phyloP scores from a whole-genome alignment of 495 filamentous ascomycete genomes.

The Podospora pseudopauciseta region DNA sequence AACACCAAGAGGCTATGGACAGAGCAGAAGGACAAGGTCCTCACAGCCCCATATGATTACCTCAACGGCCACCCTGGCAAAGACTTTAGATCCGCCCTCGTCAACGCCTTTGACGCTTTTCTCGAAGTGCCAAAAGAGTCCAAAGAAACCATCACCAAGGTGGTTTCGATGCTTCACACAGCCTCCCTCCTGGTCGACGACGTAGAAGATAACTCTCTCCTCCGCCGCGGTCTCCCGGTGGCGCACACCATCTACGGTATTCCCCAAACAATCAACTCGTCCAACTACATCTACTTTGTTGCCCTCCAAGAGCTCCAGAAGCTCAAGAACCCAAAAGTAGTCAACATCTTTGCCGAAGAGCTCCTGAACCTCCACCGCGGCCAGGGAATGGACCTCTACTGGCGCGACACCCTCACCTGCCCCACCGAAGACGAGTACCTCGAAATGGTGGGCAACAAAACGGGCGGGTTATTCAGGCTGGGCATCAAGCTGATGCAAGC shows the following conservation, averaged over 20 bases:
- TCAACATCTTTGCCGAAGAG: constrained; percentile 83
- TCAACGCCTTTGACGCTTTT: constrained; percentile 88
- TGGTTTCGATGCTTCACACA: constrained; percentile 91
- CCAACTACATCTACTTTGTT: constrained; percentile 95
- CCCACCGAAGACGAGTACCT: constrained; percentile 95
- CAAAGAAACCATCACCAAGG: constrained; percentile 77
- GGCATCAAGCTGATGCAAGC: constrained; percentile 97
- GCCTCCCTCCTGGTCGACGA: constrained; percentile 91
- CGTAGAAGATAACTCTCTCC: constrained; percentile 77
- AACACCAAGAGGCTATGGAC: constrained; percentile 54
- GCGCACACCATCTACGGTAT: constrained; percentile 93
- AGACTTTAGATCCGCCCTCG: constrained; percentile 79
- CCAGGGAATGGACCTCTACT: constrained; percentile 97
- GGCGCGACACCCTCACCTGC: constrained; percentile 90
- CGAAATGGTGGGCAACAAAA: constrained; percentile 99
- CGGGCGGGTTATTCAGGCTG: constrained; percentile 89
- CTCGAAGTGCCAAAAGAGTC: constrained; percentile 75
- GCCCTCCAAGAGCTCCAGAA: constrained; percentile 79
- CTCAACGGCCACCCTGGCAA: constrained; percentile 83
- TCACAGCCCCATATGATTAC: constrained; percentile 86
- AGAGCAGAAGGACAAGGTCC: constrained; percentile 67
- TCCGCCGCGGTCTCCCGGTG: constrained; percentile 86
- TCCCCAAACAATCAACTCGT: constrained; percentile 93
- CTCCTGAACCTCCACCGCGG: constrained; percentile 90
- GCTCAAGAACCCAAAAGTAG: constrained; percentile 64